A percentile compares a stretch with the other conserved stretches of the same genome.
These are phyloP conservation scores for Botrytis fabae DNA, from an alignment of 2,329 filamentous ascomycete genomes.

Conservation along the genomic window DNA sequence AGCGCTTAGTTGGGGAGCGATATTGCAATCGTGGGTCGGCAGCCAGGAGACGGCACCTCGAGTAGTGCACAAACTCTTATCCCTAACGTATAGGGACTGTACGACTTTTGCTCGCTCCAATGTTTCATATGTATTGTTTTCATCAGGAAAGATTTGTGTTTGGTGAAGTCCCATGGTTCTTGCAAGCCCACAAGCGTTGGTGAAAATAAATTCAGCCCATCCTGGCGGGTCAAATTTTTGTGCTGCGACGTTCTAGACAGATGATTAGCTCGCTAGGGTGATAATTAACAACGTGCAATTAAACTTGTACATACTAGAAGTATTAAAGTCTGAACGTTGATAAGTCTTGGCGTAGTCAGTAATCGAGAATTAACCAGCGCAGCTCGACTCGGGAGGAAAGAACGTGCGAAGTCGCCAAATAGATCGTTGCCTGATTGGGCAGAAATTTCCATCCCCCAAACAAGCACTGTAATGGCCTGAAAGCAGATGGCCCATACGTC, in stretches of 20 bases:
- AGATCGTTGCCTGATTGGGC: slow-evolving; percentile 12
- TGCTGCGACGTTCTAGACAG: slow-evolving; percentile 19
- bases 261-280: slow-evolving; percentile 5
- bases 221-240: slow-evolving; percentile 23
- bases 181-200: slow-evolving; percentile 22
- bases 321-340: slow-evolving; percentile 23
- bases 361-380: slow-evolving; percentile 24
- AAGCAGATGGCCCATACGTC: slow-evolving; percentile 23
- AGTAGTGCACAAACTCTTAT: slow-evolving; percentile 23
- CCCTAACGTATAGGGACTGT: slow-evolving; percentile 13
- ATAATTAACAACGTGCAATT: background rate
- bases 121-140: slow-evolving; percentile 7
- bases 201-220: slow-evolving; percentile 23
- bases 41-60: slow-evolving; percentile 22
- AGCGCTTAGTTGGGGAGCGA: slow-evolving; percentile 1
- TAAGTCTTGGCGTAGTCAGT: slow-evolving; percentile 21
- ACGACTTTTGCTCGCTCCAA: slow-evolving; percentile 22
- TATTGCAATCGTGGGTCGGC: slow-evolving; percentile 18
- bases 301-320: slow-evolving; percentile 18
- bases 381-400: slow-evolving; percentile 22
- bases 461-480: slow-evolving; percentile 18
- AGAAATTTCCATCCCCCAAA: slow-evolving; percentile 22
- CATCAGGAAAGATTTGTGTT: slow-evolving; percentile 18
- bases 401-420: slow-evolving; percentile 23
- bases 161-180: slow-evolving; percentile 19